phyloP scores from a whole-genome alignment of 2,329 filamentous ascomycete species.

The Chrysoporthe deuterocubensis region DNA sequence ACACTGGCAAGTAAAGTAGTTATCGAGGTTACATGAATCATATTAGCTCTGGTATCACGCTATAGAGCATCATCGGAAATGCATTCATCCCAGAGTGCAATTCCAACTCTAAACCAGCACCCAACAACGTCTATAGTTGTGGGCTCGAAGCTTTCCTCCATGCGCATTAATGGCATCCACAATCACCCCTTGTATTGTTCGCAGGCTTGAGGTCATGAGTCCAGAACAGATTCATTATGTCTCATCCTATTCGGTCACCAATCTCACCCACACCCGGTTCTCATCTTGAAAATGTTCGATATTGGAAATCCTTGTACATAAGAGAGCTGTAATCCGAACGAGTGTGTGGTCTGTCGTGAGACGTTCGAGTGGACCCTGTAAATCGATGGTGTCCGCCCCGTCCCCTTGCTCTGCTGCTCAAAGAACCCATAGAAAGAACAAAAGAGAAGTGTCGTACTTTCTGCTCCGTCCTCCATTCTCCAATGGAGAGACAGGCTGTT shows the following conservation, averaged over 20 bases:
- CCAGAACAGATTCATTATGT: constrained; percentile 9
- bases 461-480: background rate
- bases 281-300: constrained; percentile 9
- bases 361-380: constrained; percentile 24
- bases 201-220: constrained; percentile 13
- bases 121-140: constrained; percentile 28
- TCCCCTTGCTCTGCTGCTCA: constrained; percentile 8
- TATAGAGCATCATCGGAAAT: constrained; percentile 23
- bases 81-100: constrained; percentile 27
- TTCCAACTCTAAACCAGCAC: constrained; percentile 23
- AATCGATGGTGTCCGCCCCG: constrained; percentile 4
- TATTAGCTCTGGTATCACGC: constrained; percentile 27
- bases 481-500: constrained; percentile 8
- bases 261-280: constrained; percentile 8
- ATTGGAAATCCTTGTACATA: constrained; percentile 3
- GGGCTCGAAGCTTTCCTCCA: constrained; percentile 22
- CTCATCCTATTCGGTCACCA: constrained; percentile 11
- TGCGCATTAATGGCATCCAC: constrained; percentile 17
- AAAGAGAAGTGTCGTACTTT: background rate
- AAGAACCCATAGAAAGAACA: background rate
- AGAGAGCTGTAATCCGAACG: constrained; percentile 22
- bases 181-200: constrained; percentile 5
- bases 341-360: constrained; percentile 28
- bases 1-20: background rate
- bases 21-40: constrained; percentile 16